Conservation (phyloP, 495 filamentous ascomycete species). For the Penicillium robsamsonii region DNA sequence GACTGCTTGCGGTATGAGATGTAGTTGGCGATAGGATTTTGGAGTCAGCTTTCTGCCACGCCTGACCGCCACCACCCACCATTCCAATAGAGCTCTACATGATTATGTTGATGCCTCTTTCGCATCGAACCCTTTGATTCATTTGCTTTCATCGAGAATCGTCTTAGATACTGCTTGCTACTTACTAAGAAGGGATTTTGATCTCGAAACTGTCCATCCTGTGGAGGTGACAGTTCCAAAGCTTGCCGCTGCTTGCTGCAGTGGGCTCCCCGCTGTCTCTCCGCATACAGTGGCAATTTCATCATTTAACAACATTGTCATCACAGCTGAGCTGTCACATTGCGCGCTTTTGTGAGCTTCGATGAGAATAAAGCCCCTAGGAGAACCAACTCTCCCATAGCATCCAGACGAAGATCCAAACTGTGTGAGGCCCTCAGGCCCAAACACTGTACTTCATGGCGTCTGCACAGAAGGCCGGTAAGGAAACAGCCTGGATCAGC, state of each 20-base stretch:
- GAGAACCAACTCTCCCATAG: not conserved
- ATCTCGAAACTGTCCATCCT: not conserved
- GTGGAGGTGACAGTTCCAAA: constrained; percentile 1
- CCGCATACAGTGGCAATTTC: constrained; percentile 17
- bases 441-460: constrained; percentile 32
- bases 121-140: not conserved
- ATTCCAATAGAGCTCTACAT: constrained; percentile 13
- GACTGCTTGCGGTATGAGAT: constrained; percentile 28
- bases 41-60: constrained; percentile 34
- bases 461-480: constrained; percentile 37
- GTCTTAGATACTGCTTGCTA: not conserved
- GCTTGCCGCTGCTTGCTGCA: constrained; percentile 23
- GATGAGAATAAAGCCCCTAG: not conserved
- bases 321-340: not conserved
- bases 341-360: not conserved
- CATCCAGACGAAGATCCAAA: not conserved
- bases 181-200: not conserved
- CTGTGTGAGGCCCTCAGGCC: constrained; percentile 14
- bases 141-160: not conserved
- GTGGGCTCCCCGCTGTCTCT: constrained; percentile 33
- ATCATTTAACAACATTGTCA: constrained; percentile 10
- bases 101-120: not conserved
- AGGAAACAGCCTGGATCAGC: constrained; percentile 13
- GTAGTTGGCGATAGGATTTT: constrained; percentile 31
- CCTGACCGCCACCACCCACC: constrained; percentile 9